phyloP scores from a whole-genome alignment of 441 rosid species.

The Isatis lusitanica region DNA sequence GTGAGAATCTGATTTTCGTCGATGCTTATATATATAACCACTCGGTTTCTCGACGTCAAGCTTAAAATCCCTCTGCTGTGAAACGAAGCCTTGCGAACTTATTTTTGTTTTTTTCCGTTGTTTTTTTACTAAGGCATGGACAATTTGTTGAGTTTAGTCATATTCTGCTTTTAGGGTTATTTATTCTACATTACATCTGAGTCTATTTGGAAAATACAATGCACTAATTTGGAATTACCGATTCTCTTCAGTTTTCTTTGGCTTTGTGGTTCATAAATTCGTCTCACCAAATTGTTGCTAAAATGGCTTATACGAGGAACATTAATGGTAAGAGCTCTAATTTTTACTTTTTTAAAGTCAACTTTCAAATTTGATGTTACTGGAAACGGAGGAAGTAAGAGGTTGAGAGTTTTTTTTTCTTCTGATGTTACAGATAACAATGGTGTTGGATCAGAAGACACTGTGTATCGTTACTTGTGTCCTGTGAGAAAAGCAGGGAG shows the following conservation, averaged over 20 bases:
- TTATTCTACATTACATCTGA: background rate
- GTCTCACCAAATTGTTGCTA: background rate
- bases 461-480: conserved; percentile 61
- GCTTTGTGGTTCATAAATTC: background rate
- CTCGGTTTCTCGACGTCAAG: no score
- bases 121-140: no score
- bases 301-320: conserved; percentile 54
- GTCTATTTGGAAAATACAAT: background rate
- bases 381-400: conserved; percentile 43
- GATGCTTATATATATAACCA: background rate
- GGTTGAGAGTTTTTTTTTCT: conserved; percentile 39
- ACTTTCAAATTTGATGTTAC: conserved; percentile 40
- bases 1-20: conserved; percentile 22
- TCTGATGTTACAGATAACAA: conserved; percentile 44
- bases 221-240: conserved; percentile 9
- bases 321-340: conserved; percentile 43
- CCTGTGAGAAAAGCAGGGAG: conserved; percentile 64
- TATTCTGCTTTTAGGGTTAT: no score
- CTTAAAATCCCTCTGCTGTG: no score
- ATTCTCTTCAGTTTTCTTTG: conserved; percentile 14
- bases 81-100: no score
- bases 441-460: conserved; percentile 51
- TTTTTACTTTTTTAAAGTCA: no score
- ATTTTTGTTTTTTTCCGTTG: no score
- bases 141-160: no score